phyloP scores from a whole-genome alignment of 192 early-diverging fungal genomes.

The Podila minutissima region DNA sequence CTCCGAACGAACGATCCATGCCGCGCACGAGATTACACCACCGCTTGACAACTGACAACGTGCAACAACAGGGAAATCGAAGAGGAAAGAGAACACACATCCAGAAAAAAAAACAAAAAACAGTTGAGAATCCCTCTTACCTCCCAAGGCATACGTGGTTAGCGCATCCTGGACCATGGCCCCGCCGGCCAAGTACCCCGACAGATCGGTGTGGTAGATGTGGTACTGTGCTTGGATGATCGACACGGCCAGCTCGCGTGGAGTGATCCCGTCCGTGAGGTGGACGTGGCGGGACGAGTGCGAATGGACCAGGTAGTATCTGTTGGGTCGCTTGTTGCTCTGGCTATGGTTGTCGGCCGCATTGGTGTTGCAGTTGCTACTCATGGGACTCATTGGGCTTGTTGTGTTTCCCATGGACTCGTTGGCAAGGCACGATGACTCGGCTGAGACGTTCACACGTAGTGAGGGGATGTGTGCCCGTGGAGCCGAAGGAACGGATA shows the following conservation, averaged over 20 bases:
- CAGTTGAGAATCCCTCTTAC: constrained; percentile 4
- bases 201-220: constrained; percentile 46
- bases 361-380: background rate
- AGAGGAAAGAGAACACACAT: background rate
- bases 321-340: constrained; percentile 10
- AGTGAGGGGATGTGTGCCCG: constrained; percentile 9
- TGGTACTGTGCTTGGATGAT: constrained; percentile 48
- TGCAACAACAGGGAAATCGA: no score
- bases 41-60: no score
- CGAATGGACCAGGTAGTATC: constrained; percentile 22
- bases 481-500: constrained; percentile 31
- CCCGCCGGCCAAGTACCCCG: constrained; percentile 35
- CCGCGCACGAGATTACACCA: no score
- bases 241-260: constrained; percentile 33
- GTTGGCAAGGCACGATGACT: no score
- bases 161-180: constrained; percentile 45
- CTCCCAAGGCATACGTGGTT: constrained; percentile 33
- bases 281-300: constrained; percentile 33
- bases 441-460: background rate
- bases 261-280: constrained; percentile 28
- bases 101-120: background rate
- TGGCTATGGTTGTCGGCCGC: background rate
- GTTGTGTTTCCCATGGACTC: background rate
- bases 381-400: background rate
- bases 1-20: no score